These are phyloP conservation scores for Neospora caninum DNA, from an alignment of 169 alveolate genomes.

Conservation along the genomic window DNA sequence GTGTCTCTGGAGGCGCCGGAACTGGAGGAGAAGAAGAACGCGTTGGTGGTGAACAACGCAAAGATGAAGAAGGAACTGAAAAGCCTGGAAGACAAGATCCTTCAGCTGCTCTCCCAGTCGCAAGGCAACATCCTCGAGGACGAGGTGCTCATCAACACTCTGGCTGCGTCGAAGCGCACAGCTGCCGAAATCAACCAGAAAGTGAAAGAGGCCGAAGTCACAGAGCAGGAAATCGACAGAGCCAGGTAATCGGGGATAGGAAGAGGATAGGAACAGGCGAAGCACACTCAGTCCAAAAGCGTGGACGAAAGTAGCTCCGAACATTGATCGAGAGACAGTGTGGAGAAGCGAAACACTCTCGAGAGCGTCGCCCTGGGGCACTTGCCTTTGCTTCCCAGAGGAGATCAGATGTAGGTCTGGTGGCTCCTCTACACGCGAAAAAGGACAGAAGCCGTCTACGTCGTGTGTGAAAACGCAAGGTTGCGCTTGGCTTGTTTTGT, in stretches of 20 bases:
- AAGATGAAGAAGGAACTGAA: slow-evolving; percentile 86
- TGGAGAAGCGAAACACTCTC: too few species aligned
- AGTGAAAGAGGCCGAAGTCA: slow-evolving; percentile 85
- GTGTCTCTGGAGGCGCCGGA: slow-evolving; percentile 93
- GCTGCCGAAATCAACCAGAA: slow-evolving; percentile 93
- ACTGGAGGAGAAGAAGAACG: slow-evolving; percentile 88
- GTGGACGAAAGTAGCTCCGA: too few species aligned
- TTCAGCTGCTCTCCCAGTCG: slow-evolving; percentile 78
- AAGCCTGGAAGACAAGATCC: slow-evolving; percentile 91
- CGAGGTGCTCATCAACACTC: slow-evolving; percentile 92
- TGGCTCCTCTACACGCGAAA: too few species aligned
- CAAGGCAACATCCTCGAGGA: slow-evolving; percentile 92
- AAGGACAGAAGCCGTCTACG: too few species aligned
- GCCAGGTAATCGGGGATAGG: slow-evolving; percentile 69
- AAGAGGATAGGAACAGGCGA: neutral
- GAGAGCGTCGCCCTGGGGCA: too few species aligned
- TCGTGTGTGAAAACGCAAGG: too few species aligned
- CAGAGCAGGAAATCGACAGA: slow-evolving; percentile 91
- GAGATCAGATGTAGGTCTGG: too few species aligned
- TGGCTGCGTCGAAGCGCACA: slow-evolving; percentile 91
- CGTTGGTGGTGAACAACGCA: slow-evolving; percentile 87
- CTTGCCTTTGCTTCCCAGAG: too few species aligned
- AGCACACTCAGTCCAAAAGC: too few species aligned
- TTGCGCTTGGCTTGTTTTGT: too few species aligned
- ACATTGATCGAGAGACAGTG: too few species aligned